Base-by-base conservation (phyloP, 768 basidiomycete species). In the Guyanaporus albipodus region DNA sequence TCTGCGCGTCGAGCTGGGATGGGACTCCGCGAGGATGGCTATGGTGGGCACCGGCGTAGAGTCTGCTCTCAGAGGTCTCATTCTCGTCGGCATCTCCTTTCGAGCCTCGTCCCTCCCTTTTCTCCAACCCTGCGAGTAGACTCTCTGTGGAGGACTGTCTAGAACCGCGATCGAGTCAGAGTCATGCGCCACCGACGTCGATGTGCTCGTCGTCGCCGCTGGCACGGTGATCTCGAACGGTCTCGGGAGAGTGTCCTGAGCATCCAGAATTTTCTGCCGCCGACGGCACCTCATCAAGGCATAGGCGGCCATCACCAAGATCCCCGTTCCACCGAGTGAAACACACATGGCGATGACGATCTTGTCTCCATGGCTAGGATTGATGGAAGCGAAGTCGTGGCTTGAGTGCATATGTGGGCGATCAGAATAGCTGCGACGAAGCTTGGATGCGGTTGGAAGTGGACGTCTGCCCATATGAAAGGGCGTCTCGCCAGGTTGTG, bases 231-330 rank as follows among this genome's bases (percentile, higher is more conserved):
- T 11, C 12, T 52, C 52, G 35, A 56, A 64, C 4, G 63, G 63
- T 31, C 64, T 59, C 8, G 64, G 61, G 24, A 50, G 50, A 18
- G 57, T 55, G 22, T 64, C 63, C 34, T 64, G 63, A 2, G 52
- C 52, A 27, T 38, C 46, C 22, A 51, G 22, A 27, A 42, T 5
- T 8, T 52, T 53, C 36, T 26, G 49, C 29, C 49, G 53, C 19
- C 61, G 40, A 24, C 50, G 36, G 58, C 27, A 38, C 21, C 53
- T 58, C 6, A 65, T 48, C 8, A 63, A 40, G 28, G 52, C 46
- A 38, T 37, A 54, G 40, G 49, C 42, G 24, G 36, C 26, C n/a
- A 45, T n/a, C 18, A 37, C 46, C 27, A 59, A 8, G n/a, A 64
- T 27, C 10, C 44, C 53, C 7, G 29, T 43, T 4, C 62, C 62